Percentiles rank a stretch among this genome's conserved stretches.
Conservation (phyloP, 129 eudicot species). For the Pittosporum tobira region DNA sequence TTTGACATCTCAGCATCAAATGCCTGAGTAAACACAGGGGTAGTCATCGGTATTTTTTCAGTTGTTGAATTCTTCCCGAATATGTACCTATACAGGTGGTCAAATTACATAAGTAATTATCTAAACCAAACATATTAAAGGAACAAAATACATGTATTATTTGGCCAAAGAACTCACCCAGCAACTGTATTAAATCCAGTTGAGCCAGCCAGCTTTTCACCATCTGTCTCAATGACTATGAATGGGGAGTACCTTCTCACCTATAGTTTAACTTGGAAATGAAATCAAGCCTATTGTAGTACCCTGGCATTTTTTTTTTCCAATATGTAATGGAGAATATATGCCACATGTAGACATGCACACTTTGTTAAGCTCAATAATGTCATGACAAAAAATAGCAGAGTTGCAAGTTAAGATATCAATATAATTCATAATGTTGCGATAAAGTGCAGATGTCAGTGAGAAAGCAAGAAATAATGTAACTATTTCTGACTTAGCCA, state of each 20-base stretch:
- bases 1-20: slow-evolving; percentile 59
- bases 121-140: not conserved
- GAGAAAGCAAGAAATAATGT: not conserved
- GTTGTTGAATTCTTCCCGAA: slow-evolving; percentile 87
- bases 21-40: slow-evolving; percentile 93
- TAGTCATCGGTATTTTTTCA: slow-evolving; percentile 91
- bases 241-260: slow-evolving; percentile 73
- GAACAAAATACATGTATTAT: not conserved
- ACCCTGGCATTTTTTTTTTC: too few relatives aligned
- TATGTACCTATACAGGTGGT: slow-evolving; percentile 52
- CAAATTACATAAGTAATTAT: not conserved
- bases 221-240: slow-evolving; percentile 70
- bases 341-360: not conserved
- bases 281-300: not conserved
- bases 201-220: slow-evolving; percentile 67
- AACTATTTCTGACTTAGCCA: not conserved
- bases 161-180: slow-evolving; percentile 44
- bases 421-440: not conserved
- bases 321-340: not conserved
- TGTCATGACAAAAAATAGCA: not conserved
- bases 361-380: not conserved
- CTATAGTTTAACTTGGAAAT: slow-evolving; percentile 26
- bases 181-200: slow-evolving; percentile 68
- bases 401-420: not conserved
- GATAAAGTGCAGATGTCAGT: not conserved